Percentiles rank a stretch among this genome's conserved stretches.
phyloP scores from a whole-genome alignment of 768 basidiomycete genomes.

The Tulasnella sp. region DNA sequence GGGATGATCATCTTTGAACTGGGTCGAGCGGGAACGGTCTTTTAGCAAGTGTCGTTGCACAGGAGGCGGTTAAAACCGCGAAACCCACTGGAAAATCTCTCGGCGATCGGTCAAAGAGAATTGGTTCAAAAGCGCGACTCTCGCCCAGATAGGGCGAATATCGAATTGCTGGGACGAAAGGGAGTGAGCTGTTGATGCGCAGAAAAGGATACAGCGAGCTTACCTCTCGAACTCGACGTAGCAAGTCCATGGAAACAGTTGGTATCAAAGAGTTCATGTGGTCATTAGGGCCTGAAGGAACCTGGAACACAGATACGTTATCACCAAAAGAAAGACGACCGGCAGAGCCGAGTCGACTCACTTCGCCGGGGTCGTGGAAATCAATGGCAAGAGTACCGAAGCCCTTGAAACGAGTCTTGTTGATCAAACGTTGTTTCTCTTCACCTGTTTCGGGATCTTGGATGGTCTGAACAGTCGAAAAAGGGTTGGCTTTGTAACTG shows the following conservation, averaged over 20 bases:
- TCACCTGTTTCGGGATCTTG: slow-evolving; percentile 70
- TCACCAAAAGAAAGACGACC: not conserved
- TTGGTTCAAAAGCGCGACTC: slow-evolving; percentile 78
- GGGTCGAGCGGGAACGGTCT: not conserved
- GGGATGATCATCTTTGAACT: slow-evolving; percentile 81
- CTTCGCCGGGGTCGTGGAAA: slow-evolving; percentile 9
- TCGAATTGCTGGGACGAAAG: slow-evolving; percentile 49
- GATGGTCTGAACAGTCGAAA: slow-evolving; percentile 59
- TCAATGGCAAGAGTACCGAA: slow-evolving; percentile 51
- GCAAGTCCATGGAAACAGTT: slow-evolving; percentile 41
- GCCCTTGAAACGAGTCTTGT: slow-evolving; percentile 78
- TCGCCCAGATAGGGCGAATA: slow-evolving; percentile 80
- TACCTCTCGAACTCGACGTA: slow-evolving; percentile 32
- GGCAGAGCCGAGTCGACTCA: slow-evolving; percentile 22
- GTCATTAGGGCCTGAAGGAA: slow-evolving; percentile 19
- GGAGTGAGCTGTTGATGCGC: not conserved
- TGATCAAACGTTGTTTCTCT: slow-evolving; percentile 76
- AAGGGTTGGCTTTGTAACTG: slow-evolving; percentile 71
- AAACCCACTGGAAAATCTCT: slow-evolving; percentile 63
- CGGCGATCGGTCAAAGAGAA: slow-evolving; percentile 53
- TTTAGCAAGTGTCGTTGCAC: not conserved
- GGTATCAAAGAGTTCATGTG: not conserved
- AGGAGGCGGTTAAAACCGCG: not conserved
- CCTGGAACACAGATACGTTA: not conserved
- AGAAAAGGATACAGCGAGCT: slow-evolving; percentile 16